phyloP scores from a whole-genome alignment of 257 asterid genomes.

The Ajuga chamaepitys region DNA sequence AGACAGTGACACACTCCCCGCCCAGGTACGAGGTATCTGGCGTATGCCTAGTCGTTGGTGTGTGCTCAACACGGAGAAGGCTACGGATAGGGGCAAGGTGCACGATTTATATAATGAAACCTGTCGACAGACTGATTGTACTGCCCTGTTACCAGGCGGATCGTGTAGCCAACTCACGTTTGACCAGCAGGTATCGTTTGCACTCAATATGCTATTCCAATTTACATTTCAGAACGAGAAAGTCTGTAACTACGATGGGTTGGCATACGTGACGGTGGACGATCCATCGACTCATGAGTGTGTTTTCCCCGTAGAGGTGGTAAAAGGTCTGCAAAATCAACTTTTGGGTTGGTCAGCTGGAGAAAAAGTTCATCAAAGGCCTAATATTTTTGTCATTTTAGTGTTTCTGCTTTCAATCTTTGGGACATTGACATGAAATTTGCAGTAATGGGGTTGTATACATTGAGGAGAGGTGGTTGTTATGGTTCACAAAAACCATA shows the following conservation, averaged over 20 bases:
- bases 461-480: too few species aligned
- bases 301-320: slow-evolving; percentile 36
- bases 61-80: background rate
- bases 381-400: background rate
- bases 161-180: slow-evolving; percentile 20
- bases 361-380: background rate
- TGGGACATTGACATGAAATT: too few species aligned
- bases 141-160: slow-evolving; percentile 8
- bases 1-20: slow-evolving; percentile 24
- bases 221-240: slow-evolving; percentile 6
- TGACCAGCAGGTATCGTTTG: slow-evolving; percentile 15
- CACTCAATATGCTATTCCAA: slow-evolving; percentile 29
- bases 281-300: slow-evolving; percentile 28
- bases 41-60: slow-evolving; percentile 41
- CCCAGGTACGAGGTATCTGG: slow-evolving; percentile 18
- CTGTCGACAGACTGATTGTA: slow-evolving; percentile 15
- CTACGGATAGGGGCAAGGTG: background rate
- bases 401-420: background rate
- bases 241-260: slow-evolving; percentile 9
- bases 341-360: background rate
- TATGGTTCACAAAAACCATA: too few species aligned
- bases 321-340: slow-evolving; percentile 6
- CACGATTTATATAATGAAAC: background rate
- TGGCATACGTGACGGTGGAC: background rate
- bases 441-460: too few species aligned